These are phyloP conservation scores for Epichloe typhina DNA, from an alignment of 2,329 filamentous ascomycete species.

Conservation along the genomic window DNA sequence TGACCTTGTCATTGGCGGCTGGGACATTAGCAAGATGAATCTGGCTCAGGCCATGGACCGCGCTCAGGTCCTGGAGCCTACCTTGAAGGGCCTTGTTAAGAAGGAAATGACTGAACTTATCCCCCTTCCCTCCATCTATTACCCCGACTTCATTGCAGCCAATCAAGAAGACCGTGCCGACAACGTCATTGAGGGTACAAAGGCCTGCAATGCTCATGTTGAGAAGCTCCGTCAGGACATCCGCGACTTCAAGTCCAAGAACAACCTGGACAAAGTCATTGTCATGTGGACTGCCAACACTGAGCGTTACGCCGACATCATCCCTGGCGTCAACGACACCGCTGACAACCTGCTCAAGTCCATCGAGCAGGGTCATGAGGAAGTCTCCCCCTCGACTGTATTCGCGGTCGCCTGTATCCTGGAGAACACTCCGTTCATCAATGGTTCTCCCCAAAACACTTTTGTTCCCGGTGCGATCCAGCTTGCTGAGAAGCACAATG, in stretches of 20 bases:
- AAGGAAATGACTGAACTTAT: conserved; percentile 88
- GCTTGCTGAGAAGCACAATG: conserved; percentile 71
- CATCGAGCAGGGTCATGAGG: conserved; percentile 75
- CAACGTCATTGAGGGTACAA: conserved; percentile 71
- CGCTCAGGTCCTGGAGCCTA: conserved; percentile 88
- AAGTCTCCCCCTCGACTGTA: conserved; percentile 89
- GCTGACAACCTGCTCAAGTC: conserved; percentile 83
- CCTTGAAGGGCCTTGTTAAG: conserved; percentile 74
- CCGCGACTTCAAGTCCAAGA: conserved; percentile 77
- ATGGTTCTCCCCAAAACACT: conserved; percentile 94
- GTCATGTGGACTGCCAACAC: conserved; percentile 99
- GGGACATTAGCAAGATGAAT: conserved; percentile 92
- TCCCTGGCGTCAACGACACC: conserved; percentile 87
- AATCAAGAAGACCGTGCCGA: conserved; percentile 96
- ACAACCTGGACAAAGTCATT: conserved; percentile 86
- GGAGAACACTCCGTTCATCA: conserved; percentile 89
- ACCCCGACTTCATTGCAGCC: conserved; percentile 97
- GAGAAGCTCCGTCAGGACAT: conserved; percentile 91
- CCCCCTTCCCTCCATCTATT: conserved; percentile 91
- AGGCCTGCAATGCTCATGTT: conserved; percentile 77
- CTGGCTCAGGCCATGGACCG: conserved; percentile 89
- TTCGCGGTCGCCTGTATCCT: conserved; percentile 93
- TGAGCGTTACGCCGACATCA: conserved; percentile 83
- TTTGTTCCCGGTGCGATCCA: conserved; percentile 89
- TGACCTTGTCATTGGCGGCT: conserved; percentile 86